phyloP scores from a whole-genome alignment of 2,329 filamentous ascomycete species.

The Aspergillus tamarii region DNA sequence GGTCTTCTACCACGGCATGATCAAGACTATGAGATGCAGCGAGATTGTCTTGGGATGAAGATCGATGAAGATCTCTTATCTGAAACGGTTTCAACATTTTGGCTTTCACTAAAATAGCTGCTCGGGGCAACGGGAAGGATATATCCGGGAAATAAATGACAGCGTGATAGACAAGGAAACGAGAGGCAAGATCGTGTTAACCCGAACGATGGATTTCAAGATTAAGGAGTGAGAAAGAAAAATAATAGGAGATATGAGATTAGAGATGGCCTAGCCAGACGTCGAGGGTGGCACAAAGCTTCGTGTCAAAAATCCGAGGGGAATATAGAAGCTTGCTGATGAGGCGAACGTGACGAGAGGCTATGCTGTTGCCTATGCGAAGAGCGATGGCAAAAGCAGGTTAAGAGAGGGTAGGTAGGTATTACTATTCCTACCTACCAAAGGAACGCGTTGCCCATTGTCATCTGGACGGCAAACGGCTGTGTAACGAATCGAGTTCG shows the following conservation, averaged over 20 bases:
- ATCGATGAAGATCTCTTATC: conserved; percentile 40
- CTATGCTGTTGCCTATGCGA: conserved; percentile 14
- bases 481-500: neutral
- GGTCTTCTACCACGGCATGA: neutral
- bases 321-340: neutral
- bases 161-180: neutral
- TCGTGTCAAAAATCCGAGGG: neutral
- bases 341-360: neutral
- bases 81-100: conserved; percentile 47
- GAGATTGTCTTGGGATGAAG: conserved; percentile 18
- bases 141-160: neutral
- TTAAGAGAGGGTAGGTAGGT: neutral
- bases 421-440: neutral
- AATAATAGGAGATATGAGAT: neutral
- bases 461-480: neutral
- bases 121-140: neutral
- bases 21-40: neutral
- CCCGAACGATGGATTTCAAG: neutral
- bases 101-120: conserved; percentile 7
- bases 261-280: neutral
- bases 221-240: neutral
- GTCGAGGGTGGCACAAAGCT: neutral
- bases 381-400: neutral
- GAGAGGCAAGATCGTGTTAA: neutral
- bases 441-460: neutral